Base-by-base conservation (phyloP, 108 stramenopile genomes). In the Aurantiochytrium sp. region DNA sequence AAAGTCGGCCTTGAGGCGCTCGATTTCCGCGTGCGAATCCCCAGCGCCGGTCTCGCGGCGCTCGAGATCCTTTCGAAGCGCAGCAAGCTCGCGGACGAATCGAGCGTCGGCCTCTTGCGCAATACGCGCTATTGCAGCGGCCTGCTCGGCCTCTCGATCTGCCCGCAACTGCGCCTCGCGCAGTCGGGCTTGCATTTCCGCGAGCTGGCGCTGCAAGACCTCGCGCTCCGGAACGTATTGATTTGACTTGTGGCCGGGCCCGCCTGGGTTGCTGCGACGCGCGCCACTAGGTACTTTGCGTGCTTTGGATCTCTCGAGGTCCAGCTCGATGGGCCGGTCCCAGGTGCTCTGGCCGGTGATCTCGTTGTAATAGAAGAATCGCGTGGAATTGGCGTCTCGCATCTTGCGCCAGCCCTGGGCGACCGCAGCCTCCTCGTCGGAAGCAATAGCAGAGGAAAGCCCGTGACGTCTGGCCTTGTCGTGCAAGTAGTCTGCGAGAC, bases 81-180 rank as follows among this genome's bases (percentile, higher is more conserved):
- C 45, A 6, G 73, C 39, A 42, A 81, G 73, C 73, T 48, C 42
- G 6, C 24, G 39, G 42, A 12, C 45, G 24, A 81, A 81, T 37
- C 45, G 42, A 48, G 73, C 73, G 73, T 81, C 73, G 6, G 39
- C n/a, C 32, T 81, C 42, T 48, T 81, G 73, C n/a, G 73, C 73
- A 8, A 48, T n/a, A n/a, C 45, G 73, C 8, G 39, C 27, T 24
- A 81, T 3, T 48, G 6, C 19, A 48, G 45, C 73, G 6, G 39
- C 45, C 12, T 81, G 73, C 17, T 81, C 12, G 39, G 73, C 1
- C 24, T 81, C 73, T 41, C 39, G 73, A 27, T 81, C 73, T 6
- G 45, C 39, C 12, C 45, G 21, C 15, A 48, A 17, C 45, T 81
- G 73, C 1, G 45, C 45, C 32, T 81, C 39, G 24, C 32, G 6